A percentile compares a stretch with the other conserved stretches of the same genome.
Conservation (phyloP, 768 basidiomycete genomes). For the Scleroderma bovista region DNA sequence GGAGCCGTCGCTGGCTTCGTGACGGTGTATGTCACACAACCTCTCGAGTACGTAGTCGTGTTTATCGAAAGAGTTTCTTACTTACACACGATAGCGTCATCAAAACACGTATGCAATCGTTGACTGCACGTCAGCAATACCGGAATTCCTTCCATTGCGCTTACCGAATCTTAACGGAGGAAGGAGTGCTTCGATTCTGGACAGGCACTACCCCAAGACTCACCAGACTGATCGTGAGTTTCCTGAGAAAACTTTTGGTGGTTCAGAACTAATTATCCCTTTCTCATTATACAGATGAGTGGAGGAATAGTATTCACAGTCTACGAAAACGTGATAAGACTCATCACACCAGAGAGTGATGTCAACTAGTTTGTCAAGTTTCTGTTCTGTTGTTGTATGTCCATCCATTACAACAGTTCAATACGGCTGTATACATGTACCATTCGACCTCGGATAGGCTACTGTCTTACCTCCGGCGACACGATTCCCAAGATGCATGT, state of each 20-base stretch:
- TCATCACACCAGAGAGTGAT: conserved; percentile 31
- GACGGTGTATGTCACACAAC: conserved; percentile 89
- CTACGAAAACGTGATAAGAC: conserved; percentile 74
- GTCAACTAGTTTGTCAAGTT: neutral
- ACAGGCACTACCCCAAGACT: conserved; percentile 91
- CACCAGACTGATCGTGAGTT: conserved; percentile 72
- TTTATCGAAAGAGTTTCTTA: neutral
- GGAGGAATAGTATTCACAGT: conserved; percentile 92
- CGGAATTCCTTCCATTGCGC: conserved; percentile 94
- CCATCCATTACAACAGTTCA: no score
- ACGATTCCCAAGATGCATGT: no score
- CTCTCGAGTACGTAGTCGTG: conserved; percentile 57
- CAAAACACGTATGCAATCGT: conserved; percentile 97
- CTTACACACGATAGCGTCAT: conserved; percentile 56
- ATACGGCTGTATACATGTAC: no score
- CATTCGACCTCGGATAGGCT: no score
- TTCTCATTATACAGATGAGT: conserved; percentile 53
- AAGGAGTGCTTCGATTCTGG: conserved; percentile 92
- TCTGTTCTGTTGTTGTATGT: no score
- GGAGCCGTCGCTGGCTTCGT: conserved; percentile 92
- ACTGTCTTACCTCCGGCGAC: no score
- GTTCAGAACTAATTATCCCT: neutral
- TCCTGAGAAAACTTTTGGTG: neutral
- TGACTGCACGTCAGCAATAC: conserved; percentile 78
- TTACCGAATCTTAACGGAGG: conserved; percentile 90